phyloP scores from a whole-genome alignment of 2,329 filamentous ascomycete species.

The Fusarium sp. region DNA sequence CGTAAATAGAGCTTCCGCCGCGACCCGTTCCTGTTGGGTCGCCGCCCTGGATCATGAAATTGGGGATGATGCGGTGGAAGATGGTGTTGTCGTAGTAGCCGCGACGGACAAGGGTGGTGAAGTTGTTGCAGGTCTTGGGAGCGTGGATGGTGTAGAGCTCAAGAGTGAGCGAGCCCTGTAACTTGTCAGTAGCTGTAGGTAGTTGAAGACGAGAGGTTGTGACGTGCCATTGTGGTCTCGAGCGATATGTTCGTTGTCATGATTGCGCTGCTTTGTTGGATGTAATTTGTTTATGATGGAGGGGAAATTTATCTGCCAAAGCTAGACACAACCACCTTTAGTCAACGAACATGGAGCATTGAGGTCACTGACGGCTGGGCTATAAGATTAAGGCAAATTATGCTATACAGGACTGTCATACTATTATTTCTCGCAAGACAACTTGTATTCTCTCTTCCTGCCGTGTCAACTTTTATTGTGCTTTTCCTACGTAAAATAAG shows the following conservation, averaged over 20 bases:
- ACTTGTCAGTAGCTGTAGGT: neutral
- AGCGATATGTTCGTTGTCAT: conserved; percentile 85
- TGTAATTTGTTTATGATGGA: conserved; percentile 21
- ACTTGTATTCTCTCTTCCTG: neutral
- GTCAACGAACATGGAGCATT: neutral
- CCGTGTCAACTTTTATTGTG: neutral
- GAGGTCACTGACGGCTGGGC: neutral
- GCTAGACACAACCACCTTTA: neutral
- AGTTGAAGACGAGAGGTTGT: neutral
- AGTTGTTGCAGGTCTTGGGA: conserved; percentile 90
- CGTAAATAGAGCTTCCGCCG: conserved; percentile 90
- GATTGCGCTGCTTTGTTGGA: conserved; percentile 28
- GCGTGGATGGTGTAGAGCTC: conserved; percentile 94
- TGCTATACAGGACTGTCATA: neutral
- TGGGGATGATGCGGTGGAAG: conserved; percentile 94
- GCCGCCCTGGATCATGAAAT: conserved; percentile 97
- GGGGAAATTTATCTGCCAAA: neutral
- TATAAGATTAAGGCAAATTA: neutral
- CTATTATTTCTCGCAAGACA: neutral
- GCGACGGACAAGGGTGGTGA: conserved; percentile 79
- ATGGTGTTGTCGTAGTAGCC: conserved; percentile 89
- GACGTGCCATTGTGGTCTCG: conserved; percentile 83
- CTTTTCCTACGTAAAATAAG: neutral
- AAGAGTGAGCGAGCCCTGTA: conserved; percentile 81
- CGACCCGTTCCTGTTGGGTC: conserved; percentile 95